phyloP scores from a whole-genome alignment of 1,284 basidiomycete genomes.

The Earliella scabrosa region DNA sequence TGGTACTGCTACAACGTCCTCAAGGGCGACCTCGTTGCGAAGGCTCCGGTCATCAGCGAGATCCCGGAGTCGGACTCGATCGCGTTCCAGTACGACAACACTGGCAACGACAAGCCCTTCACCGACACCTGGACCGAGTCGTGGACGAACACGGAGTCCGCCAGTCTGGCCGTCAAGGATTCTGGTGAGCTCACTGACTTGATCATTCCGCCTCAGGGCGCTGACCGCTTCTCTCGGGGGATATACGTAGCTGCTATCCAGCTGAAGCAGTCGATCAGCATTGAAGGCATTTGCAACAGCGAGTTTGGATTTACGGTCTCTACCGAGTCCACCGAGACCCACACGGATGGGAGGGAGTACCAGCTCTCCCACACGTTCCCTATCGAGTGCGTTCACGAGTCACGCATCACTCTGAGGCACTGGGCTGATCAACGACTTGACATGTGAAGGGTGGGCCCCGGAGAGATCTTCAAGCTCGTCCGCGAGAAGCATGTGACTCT shows the following conservation, averaged over 20 bases:
- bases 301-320: no score
- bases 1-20: not conserved
- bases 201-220: not conserved
- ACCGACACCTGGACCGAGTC: not conserved
- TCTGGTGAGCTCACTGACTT: not conserved
- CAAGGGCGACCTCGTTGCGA: not conserved
- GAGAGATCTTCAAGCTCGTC: not conserved
- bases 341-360: no score
- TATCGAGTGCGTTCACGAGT: not conserved
- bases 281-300: no score
- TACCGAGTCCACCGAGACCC: no score
- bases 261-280: no score
- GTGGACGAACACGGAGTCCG: not conserved
- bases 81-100: not conserved
- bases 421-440: not conserved
- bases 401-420: not conserved
- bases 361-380: no score
- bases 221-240: no score
- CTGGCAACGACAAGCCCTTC: not conserved
- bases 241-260: not conserved
- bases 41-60: not conserved
- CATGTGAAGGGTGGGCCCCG: not conserved
- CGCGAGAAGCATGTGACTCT: not conserved
- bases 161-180: not conserved
- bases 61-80: not conserved